Evolutionary conservation across 352 stramenopile genomes (phyloP), one percentile per base, ranked within the genome.

Genomic region (Aphanomyces stellatus): DNA sequence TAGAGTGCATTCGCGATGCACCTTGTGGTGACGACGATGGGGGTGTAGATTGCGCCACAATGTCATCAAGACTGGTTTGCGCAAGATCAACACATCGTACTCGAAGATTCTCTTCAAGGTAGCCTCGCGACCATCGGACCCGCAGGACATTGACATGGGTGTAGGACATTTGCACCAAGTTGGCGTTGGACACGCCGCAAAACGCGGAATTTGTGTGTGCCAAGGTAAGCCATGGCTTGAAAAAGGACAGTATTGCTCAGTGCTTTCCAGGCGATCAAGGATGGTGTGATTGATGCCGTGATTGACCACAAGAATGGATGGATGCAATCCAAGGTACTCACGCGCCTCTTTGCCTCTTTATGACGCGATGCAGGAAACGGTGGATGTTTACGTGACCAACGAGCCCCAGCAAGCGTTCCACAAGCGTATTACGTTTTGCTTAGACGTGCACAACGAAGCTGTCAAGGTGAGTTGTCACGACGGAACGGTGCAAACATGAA

Each of bases 361-460:
- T n/a, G n/a, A 13, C 19, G n/a, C 19, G 42, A 51, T n/a, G 42
- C 15, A 67, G 75, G 85, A 93, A 63, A 91, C 81, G 6, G 77
- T 90, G 31, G 90, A 92, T 60, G 79, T 93, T 46, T 94, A 96
- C 74, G 96, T 88, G 19, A 98, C 94, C 2, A 96, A 93, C 64
- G 93, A 98, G 75, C 95, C 96, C 33, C 83, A 96, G 42, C 84
- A 93, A 67, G 96, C 95, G 13, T 99, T 99, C 75, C 91, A 99
- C 72, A 87, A 90, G 61, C 92, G 97, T 74, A 98, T 99, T 75
- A 94, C 91, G 4, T 99, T 99, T 74, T 99, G 96, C 79, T 81
- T 99, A 34, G 97, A 98, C 43, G 97, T 98, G 51, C 96, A 99
- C 81, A 99, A 99, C 75, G 96, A 99, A 79, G 97, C 97, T 41